Evolutionary conservation across 257 asterid species (phyloP).

Genomic region (Gentiana dahurica): DNA sequence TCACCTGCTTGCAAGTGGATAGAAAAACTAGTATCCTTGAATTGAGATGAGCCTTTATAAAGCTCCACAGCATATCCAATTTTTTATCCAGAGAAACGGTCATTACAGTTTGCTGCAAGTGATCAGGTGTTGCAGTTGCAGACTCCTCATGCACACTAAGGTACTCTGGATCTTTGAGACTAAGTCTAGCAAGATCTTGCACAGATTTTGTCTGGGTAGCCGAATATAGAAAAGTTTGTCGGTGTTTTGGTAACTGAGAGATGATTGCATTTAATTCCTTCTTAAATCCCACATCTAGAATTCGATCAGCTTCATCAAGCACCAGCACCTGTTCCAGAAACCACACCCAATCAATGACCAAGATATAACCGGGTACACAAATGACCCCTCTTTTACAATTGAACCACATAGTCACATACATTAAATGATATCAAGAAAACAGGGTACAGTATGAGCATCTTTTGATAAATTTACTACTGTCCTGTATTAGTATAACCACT

Average conservation of each 20-base stretch:
- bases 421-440: background rate
- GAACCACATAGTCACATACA: background rate
- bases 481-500: background rate
- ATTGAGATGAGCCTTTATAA: slow-evolving; percentile 72
- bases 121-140: slow-evolving; percentile 72
- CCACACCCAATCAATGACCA: slow-evolving; percentile 23
- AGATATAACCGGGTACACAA: background rate
- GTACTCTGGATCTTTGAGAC: slow-evolving; percentile 96
- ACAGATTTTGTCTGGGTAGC: slow-evolving; percentile 96
- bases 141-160: slow-evolving; percentile 90
- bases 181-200: slow-evolving; percentile 91
- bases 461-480: background rate
- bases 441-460: background rate
- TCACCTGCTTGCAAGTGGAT: slow-evolving; percentile 92
- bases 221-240: slow-evolving; percentile 84
- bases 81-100: slow-evolving; percentile 82
- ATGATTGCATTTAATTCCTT: slow-evolving; percentile 73
- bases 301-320: slow-evolving; percentile 98
- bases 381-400: background rate
- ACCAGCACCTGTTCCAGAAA: slow-evolving; percentile 72
- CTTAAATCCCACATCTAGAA: slow-evolving; percentile 86
- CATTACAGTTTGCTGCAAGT: slow-evolving; percentile 71
- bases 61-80: slow-evolving; percentile 91
- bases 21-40: slow-evolving; percentile 78
- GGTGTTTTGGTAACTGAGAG: slow-evolving; percentile 78